phyloP scores from a whole-genome alignment of 2,329 filamentous ascomycete species.

The Sarocladiaceae sp. region DNA sequence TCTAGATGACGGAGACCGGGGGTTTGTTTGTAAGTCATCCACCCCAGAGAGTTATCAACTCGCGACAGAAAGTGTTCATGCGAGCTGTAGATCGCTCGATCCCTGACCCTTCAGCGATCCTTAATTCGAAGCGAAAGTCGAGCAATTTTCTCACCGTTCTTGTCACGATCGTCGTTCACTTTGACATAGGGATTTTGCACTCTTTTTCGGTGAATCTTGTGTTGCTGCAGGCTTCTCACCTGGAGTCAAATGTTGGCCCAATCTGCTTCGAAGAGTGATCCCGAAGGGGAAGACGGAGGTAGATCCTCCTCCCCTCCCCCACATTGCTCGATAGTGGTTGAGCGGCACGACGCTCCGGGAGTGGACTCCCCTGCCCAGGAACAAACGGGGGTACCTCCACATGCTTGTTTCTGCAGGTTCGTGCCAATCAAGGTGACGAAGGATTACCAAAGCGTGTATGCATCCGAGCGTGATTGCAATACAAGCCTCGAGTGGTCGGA shows the following conservation, averaged over 20 bases:
- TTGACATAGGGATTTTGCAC: too few species aligned
- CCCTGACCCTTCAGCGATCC: not conserved
- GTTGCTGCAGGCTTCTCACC: not conserved
- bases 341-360: conserved; percentile 7
- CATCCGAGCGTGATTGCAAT: not conserved
- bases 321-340: conserved; percentile 1
- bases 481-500: conserved; percentile 5
- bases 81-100: not conserved
- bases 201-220: conserved; percentile 3
- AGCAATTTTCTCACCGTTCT: not conserved
- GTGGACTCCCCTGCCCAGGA: conserved; percentile 3
- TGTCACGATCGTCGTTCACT: too few species aligned
- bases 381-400: conserved; percentile 4
- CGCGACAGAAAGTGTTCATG: not conserved
- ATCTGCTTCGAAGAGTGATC: not conserved
- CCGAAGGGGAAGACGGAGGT: not conserved
- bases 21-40: conserved; percentile 1
- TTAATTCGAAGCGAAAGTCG: not conserved
- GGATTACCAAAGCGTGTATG: not conserved
- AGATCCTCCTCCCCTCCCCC: not conserved
- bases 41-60: not conserved
- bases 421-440: conserved; percentile 5
- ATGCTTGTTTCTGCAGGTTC: not conserved
- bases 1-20: conserved; percentile 9
- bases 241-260: not conserved